Evolutionary conservation across 2,329 filamentous ascomycete genomes (phyloP).

Genomic region (Sclerotiophoma versabilis): DNA sequence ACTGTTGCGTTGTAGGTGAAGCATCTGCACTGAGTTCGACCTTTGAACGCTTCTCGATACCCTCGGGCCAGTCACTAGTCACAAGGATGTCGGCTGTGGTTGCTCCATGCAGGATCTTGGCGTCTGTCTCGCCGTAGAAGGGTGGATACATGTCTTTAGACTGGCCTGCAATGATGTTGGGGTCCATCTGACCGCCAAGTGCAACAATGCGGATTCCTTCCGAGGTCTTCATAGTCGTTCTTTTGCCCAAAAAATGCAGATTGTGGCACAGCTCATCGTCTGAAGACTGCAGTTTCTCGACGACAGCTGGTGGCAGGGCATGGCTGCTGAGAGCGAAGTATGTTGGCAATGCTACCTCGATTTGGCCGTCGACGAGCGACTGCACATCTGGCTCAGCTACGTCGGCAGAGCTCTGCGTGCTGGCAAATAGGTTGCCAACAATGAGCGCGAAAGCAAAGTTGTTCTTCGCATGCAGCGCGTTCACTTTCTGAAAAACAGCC

Average conservation of each 20-base stretch:
- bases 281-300: constrained; percentile 75
- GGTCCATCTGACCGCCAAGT: constrained; percentile 76
- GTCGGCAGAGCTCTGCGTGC: constrained; percentile 52
- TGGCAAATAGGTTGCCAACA: constrained; percentile 80
- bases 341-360: constrained; percentile 78
- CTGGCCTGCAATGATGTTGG: constrained; percentile 65
- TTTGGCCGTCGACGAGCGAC: constrained; percentile 73
- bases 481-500: constrained; percentile 79
- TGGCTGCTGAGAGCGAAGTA: constrained; percentile 86
- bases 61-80: constrained; percentile 84
- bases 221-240: constrained; percentile 84
- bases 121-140: constrained; percentile 78
- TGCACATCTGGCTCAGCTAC: constrained; percentile 66
- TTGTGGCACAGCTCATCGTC: constrained; percentile 82
- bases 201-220: constrained; percentile 89
- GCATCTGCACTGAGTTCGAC: constrained; percentile 64
- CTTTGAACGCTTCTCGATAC: constrained; percentile 73
- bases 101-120: constrained; percentile 75
- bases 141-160: constrained; percentile 79
- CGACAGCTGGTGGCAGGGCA: constrained; percentile 73
- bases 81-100: constrained; percentile 85
- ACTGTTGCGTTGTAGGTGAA: constrained; percentile 64
- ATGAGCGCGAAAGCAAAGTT: constrained; percentile 85
- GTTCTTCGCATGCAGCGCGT: constrained; percentile 84
- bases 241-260: constrained; percentile 84